phyloP scores from a whole-genome alignment of 441 rosid species.

The Populus hybrid region DNA sequence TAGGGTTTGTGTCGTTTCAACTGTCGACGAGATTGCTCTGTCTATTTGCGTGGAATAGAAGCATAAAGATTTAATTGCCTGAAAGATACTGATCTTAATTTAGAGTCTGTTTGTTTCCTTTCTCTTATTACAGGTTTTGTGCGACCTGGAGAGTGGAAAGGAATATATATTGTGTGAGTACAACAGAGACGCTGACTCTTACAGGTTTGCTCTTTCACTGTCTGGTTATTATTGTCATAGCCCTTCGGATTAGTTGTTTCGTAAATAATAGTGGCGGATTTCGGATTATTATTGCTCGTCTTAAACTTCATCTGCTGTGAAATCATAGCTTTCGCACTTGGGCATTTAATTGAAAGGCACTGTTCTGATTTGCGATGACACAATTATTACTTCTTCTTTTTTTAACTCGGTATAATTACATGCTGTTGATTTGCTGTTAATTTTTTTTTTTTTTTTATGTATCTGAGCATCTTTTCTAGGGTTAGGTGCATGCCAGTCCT shows the following conservation, averaged over 20 bases:
- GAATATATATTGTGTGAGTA: constrained; percentile 94
- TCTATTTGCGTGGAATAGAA: background rate
- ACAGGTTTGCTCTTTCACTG: constrained; percentile 45
- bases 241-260: background rate
- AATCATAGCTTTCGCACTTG: background rate
- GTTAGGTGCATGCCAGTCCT: background rate
- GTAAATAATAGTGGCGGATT: background rate
- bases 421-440: background rate
- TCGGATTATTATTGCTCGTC: background rate
- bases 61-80: background rate
- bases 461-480: background rate
- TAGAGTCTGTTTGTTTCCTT: background rate
- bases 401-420: background rate
- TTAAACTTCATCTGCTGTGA: background rate
- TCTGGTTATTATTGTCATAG: background rate
- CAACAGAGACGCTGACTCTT: constrained; percentile 96
- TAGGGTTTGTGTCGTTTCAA: background rate
- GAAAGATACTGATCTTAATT: background rate
- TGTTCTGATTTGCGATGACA: background rate
- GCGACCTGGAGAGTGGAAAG: constrained; percentile 61
- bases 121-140: constrained; percentile 48
- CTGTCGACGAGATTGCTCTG: background rate
- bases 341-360: background rate
- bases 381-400: too few species aligned
- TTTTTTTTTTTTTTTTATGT: background rate